Percentiles rank a stretch among this genome's conserved stretches.
phyloP scores from a whole-genome alignment of 208 protist species.

The Trypanosoma theileri region DNA sequence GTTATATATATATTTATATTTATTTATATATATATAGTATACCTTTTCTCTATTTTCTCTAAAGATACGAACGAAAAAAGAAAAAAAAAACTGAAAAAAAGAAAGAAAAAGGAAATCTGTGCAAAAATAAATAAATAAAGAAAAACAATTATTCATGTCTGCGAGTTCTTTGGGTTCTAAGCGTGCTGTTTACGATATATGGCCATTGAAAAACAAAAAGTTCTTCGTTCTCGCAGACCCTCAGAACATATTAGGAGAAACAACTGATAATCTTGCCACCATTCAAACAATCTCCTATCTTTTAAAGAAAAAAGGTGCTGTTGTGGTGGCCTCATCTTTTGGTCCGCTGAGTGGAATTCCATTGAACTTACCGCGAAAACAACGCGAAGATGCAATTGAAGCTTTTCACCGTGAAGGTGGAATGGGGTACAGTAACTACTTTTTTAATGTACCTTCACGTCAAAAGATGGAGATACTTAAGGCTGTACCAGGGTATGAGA shows the following conservation, averaged over 20 bases:
- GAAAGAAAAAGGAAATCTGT: background rate
- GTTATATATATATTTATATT: too few relatives aligned
- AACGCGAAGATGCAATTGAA: conserved; percentile 58
- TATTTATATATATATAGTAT: too few relatives aligned
- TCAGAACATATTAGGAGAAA: conserved; percentile 54
- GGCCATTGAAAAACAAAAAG: conserved; percentile 64
- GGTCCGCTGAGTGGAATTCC: conserved; percentile 47
- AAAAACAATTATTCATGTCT: conserved; percentile 39
- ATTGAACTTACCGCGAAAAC: conserved; percentile 40
- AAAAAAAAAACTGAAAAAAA: conserved; percentile 11
- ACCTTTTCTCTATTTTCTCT: too few relatives aligned
- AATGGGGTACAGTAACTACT: conserved; percentile 73
- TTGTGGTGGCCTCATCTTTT: conserved; percentile 66
- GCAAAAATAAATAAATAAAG: conserved; percentile 2
- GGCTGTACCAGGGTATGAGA: conserved; percentile 30
- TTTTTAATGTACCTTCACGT: conserved; percentile 38
- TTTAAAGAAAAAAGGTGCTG: conserved; percentile 47
- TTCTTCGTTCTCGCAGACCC: conserved; percentile 72
- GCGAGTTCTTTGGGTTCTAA: conserved; percentile 54
- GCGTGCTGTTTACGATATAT: conserved; percentile 71
- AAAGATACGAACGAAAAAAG: background rate
- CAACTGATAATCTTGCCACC: conserved; percentile 56
- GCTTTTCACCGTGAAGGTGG: conserved; percentile 60
- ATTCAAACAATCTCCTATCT: conserved; percentile 62
- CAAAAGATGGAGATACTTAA: conserved; percentile 61